Percentiles rank a stretch among this genome's conserved stretches.
Evolutionary conservation across 1,139 yeast genomes (phyloP).

Genomic region (Pneumocystis wakefieldiae): DNA sequence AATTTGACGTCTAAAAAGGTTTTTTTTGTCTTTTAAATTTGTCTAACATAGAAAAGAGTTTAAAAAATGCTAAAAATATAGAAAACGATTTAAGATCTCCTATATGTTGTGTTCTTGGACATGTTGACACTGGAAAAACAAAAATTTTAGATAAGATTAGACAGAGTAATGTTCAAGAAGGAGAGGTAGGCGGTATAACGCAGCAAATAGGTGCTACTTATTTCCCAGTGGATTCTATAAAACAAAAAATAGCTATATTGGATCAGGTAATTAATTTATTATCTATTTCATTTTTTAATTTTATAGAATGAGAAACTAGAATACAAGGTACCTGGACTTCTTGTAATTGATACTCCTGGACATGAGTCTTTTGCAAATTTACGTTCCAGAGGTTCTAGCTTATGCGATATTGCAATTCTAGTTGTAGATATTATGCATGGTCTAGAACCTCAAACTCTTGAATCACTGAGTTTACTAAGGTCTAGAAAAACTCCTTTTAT

Average conservation of each 20-base stretch:
- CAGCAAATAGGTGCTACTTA: conserved; percentile 99
- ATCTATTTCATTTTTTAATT: background rate
- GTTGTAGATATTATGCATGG: conserved; percentile 99
- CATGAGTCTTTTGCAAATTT: conserved; percentile 97
- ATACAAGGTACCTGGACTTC: conserved; percentile 91
- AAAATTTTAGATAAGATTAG: conserved; percentile 90
- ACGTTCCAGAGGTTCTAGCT: conserved; percentile 96
- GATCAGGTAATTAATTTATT: conserved; percentile 33
- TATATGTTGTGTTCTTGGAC: conserved; percentile 96
- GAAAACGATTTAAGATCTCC: conserved; percentile 72
- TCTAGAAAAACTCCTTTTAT: conserved; percentile 96
- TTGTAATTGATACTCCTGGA: conserved; percentile 96
- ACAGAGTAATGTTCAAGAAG: conserved; percentile 98
- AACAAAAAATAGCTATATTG: conserved; percentile 84
- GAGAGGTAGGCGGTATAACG: conserved; percentile 99
- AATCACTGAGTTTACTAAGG: conserved; percentile 77
- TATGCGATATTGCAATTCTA: conserved; percentile 96
- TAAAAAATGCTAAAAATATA: background rate
- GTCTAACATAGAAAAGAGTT: background rate
- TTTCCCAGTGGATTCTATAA: conserved; percentile 91
- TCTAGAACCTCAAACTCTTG: conserved; percentile 91
- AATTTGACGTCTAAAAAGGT: background rate
- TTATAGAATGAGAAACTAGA: conserved; percentile 47
- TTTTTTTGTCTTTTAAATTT: background rate
- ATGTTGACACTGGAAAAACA: conserved; percentile 98